Conservation (phyloP, 768 basidiomycete genomes). For the Russula brevipes region DNA sequence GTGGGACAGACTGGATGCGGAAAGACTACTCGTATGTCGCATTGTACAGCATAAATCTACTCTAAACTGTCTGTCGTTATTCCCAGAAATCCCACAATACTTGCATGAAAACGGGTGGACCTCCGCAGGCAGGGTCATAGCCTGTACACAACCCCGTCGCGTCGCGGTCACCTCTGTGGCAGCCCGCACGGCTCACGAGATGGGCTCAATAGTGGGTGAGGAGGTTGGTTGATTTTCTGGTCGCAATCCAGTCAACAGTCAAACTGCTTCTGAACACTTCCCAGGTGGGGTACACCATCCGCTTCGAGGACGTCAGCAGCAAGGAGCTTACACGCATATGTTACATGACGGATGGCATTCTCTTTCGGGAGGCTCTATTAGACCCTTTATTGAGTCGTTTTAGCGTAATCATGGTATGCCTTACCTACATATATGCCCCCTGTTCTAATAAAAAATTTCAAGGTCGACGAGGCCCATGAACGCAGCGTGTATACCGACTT, state of each 20-base stretch:
- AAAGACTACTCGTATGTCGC: constrained; percentile 86
- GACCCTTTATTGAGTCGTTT: constrained; percentile 91
- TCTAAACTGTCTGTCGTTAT: not conserved
- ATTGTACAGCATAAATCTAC: not conserved
- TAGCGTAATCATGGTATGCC: constrained; percentile 87
- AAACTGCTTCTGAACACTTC: constrained; percentile 77
- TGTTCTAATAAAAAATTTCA: not conserved
- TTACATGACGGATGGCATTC: constrained; percentile 98
- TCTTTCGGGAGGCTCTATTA: constrained; percentile 88
- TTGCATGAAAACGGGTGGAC: constrained; percentile 94
- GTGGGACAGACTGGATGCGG: constrained; percentile 96
- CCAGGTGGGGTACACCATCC: constrained; percentile 95
- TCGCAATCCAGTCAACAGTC: constrained; percentile 92
- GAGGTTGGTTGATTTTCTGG: constrained; percentile 53
- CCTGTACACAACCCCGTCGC: constrained; percentile 88
- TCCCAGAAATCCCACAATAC: constrained; percentile 88
- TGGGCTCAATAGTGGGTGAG: constrained; percentile 83
- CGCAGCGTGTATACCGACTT: constrained; percentile 94
- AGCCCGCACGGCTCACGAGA: constrained; percentile 83
- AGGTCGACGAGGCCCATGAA: constrained; percentile 99
- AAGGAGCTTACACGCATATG: constrained; percentile 83
- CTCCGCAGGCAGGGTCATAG: constrained; percentile 72
- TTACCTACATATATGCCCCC: not conserved
- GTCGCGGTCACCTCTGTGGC: constrained; percentile 97
- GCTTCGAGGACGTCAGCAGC: constrained; percentile 89